Conservation (phyloP, 2,329 filamentous ascomycete species). For the Pseudopyricularia cyperi region DNA sequence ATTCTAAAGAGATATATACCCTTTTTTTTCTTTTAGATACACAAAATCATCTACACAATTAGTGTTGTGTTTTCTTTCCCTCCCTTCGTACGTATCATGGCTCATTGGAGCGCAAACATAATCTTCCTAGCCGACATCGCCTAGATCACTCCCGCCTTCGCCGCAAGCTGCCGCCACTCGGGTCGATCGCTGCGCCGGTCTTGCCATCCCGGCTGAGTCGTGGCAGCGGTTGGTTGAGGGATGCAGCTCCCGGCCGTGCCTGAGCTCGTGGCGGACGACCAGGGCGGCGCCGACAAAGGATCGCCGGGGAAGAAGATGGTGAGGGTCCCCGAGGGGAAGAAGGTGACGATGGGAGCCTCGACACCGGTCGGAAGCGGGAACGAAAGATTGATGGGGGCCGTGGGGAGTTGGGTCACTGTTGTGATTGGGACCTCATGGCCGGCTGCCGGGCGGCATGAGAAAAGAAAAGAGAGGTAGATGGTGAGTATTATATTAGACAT, state of each 20-base stretch:
- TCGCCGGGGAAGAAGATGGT: not conserved
- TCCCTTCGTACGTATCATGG: no score
- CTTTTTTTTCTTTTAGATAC: no score
- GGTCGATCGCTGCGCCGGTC: not conserved
- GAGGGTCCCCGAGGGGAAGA: not conserved
- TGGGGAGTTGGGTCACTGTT: not conserved
- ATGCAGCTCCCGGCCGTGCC: not conserved
- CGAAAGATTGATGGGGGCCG: not conserved
- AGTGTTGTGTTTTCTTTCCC: not conserved
- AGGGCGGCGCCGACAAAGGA: not conserved
- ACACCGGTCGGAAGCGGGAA: not conserved
- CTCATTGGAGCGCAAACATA: no score
- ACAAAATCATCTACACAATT: not conserved
- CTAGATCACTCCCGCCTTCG: not conserved
- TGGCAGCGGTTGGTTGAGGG: not conserved
- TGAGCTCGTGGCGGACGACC: not conserved
- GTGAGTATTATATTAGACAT: not conserved
- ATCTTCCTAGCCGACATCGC: not conserved
- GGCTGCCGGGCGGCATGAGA: not conserved
- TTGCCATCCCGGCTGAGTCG: not conserved
- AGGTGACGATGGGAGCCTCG: not conserved
- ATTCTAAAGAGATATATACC: not conserved
- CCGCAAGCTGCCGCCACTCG: not conserved
- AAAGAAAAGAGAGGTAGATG: not conserved
- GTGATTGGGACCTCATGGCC: not conserved